Evolutionary conservation across 169 alveolate genomes (phyloP).

Genomic region (Eimeria acervulina): DNA sequence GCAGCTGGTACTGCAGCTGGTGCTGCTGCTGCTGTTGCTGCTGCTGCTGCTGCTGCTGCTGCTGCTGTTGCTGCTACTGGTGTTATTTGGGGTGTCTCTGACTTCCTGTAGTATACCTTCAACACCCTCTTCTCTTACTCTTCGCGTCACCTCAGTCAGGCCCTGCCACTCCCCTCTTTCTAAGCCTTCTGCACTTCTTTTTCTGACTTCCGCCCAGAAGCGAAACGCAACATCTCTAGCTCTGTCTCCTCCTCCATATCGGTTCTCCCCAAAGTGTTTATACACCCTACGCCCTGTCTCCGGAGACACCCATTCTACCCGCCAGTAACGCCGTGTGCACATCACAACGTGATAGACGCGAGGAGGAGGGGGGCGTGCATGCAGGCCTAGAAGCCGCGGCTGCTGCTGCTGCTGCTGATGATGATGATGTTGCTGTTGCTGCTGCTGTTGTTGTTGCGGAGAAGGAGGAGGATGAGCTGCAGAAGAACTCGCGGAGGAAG

Average conservation of each 20-base stretch:
- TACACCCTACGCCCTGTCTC: conserved; percentile 84
- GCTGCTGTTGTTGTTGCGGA: too few relatives aligned
- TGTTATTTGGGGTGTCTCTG: too few relatives aligned
- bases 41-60: conserved; percentile 44
- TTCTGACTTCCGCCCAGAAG: conserved; percentile 77
- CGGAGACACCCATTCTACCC: conserved; percentile 84
- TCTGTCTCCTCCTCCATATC: conserved; percentile 81
- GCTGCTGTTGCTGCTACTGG: background rate
- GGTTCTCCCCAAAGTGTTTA: conserved; percentile 84
- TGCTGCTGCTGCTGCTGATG: background rate
- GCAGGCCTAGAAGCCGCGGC: conserved; percentile 25
- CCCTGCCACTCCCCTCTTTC: conserved; percentile 77
- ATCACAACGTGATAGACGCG: conserved; percentile 84
- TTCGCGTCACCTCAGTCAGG: conserved; percentile 75
- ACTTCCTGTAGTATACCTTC: conserved; percentile 65
- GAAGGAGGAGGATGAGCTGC: too few relatives aligned
- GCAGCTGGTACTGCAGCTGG: too few relatives aligned
- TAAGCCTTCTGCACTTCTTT: conserved; percentile 57
- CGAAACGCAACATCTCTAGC: conserved; percentile 70
- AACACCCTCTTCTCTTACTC: conserved; percentile 79
- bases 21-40: too few relatives aligned
- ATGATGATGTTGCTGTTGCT: too few relatives aligned
- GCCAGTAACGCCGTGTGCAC: conserved; percentile 84
- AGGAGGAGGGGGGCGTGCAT: conserved; percentile 80
- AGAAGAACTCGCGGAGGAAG: too few relatives aligned